Evolutionary conservation across 2,329 filamentous ascomycete species (phyloP), one percentile per base, ranked within the genome.

Genomic region (Ophiostoma tasmaniense): DNA sequence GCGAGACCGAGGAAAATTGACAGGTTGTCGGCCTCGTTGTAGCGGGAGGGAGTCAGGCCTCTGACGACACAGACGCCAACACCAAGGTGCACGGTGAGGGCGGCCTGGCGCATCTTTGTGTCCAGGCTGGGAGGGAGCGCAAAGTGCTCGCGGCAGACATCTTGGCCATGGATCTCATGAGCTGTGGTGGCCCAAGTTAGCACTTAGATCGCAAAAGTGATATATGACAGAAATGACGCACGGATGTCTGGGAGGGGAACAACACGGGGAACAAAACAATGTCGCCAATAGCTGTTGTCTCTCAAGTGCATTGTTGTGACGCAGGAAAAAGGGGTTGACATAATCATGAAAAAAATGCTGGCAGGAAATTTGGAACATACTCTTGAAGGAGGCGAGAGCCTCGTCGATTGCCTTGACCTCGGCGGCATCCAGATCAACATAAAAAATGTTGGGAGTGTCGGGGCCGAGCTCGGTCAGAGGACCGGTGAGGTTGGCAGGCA

Each of bases 1-100:
- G 85, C 80, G 13, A 89, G 76, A 0, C 84, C 87, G 4, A 87
- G 79, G 72, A 85, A 88, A 61, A 87, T 78, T 5, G 82, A 79
- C 20, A 84, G 76, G 67, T 84, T 84, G 67, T 89, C 85, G 71
- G 86, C 82, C 30, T 80, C 77, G 2, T 81, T 80, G 74, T 85
- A 84, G 1, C 75, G 77, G 2, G 76, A 73, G 0, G 82, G 78
- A 17, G 82, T 79, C 0, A 89, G 76, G 2, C 87, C 87, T 5
- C 81, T 80, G 52, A 89, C 74, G 10, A 88, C 79, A 66, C 80
- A 81, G 71, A 89, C 81, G 0, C 86, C 87, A 8, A 72, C 74
- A 3, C 81, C 81, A 10, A 75, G 71, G 68, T 84, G 79, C 33
- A 84, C 69, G 28, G 76, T 74, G 13, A 73, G 66, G 2, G 79